Conservation (phyloP, 495 filamentous ascomycete species). For the Pyrenopolyporus hunteri region DNA sequence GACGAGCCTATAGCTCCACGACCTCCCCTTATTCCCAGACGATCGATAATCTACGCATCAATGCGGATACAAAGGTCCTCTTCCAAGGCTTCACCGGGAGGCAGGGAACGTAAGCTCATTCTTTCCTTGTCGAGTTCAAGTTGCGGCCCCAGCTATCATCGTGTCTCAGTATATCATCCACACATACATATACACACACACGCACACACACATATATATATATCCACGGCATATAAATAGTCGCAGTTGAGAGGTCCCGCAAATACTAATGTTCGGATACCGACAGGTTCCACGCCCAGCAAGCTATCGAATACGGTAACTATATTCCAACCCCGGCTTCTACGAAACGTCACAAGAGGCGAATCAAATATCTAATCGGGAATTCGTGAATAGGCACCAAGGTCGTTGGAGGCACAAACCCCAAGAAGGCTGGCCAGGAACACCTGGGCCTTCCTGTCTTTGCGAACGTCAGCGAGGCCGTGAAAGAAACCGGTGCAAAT, state of each 20-base stretch:
- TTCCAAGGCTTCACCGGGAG: constrained; percentile 98
- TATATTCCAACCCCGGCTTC: constrained; percentile 4
- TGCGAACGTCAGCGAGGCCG: constrained; percentile 82
- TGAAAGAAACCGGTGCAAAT: constrained; percentile 87
- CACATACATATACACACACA: too few species aligned
- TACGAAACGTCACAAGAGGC: background rate
- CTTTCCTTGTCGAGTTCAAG: background rate
- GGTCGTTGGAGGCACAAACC: constrained; percentile 97
- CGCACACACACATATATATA: too few species aligned
- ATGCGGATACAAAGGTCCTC: constrained; percentile 87
- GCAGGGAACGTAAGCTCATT: constrained; percentile 88
- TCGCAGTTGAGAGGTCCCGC: too few species aligned
- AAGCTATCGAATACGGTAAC: constrained; percentile 97
- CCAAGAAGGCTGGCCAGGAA: constrained; percentile 91
- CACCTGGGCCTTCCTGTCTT: constrained; percentile 96
- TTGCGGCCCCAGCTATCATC: constrained; percentile 7
- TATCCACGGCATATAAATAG: too few species aligned
- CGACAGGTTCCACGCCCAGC: constrained; percentile 90
- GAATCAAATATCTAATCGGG: constrained; percentile 41
- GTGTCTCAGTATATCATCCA: constrained; percentile 11
- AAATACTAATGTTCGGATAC: constrained; percentile 5
- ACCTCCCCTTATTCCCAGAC: constrained; percentile 78
- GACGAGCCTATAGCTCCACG: constrained; percentile 71
- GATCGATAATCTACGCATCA: constrained; percentile 90
- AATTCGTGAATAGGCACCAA: constrained; percentile 75